phyloP scores from a whole-genome alignment of 129 eudicot genomes.

The Lactuca sativa region DNA sequence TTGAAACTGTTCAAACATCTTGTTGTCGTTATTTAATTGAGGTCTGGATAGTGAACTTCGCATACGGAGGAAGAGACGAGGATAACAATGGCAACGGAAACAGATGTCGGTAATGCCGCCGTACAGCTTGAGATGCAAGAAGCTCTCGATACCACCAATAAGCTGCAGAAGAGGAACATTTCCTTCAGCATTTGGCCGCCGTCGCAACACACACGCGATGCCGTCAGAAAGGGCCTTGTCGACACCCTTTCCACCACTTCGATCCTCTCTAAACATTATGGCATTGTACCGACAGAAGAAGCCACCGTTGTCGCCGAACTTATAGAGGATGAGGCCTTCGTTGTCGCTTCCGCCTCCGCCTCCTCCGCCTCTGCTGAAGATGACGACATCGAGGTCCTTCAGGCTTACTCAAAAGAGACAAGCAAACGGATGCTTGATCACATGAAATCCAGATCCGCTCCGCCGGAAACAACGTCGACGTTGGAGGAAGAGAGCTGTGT shows the following conservation, averaged over 20 bases:
- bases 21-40: too few relatives aligned
- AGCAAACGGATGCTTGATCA: too few relatives aligned
- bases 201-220: not conserved
- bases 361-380: too few relatives aligned
- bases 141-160: too few relatives aligned
- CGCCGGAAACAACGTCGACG: too few relatives aligned
- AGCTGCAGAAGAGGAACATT: not conserved
- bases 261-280: not conserved
- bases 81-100: not conserved
- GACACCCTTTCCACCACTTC: conserved; percentile 2
- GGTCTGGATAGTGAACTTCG: not conserved
- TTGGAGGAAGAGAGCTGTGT: too few relatives aligned
- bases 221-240: not conserved
- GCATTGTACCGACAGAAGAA: not conserved
- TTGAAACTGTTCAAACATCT: too few relatives aligned
- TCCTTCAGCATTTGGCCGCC: not conserved
- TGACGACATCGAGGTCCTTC: too few relatives aligned
- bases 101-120: not conserved
- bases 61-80: not conserved
- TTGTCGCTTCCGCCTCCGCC: not conserved
- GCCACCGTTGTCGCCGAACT: not conserved
- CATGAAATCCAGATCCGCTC: too few relatives aligned
- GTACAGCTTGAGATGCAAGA: not conserved
- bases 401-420: too few relatives aligned
- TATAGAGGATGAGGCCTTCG: not conserved